Conservation (phyloP, 768 basidiomycete genomes). For the Suillus fuscotomentosus region DNA sequence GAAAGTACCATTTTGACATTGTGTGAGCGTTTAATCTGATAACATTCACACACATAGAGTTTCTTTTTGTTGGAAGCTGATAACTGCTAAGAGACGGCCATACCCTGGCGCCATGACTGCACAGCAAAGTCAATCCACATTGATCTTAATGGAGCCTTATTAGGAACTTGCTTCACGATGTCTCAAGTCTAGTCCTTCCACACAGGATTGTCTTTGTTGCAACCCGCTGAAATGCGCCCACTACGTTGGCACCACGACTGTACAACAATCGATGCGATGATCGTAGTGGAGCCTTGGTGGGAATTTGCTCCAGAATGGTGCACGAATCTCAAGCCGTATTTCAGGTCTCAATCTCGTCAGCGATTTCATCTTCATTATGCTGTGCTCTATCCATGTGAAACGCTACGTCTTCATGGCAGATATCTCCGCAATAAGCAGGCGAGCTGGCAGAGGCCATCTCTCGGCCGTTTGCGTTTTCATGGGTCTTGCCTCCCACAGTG, state of each 20-base stretch:
- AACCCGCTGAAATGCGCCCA: not conserved
- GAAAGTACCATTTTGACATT: not conserved
- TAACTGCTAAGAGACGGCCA: not conserved
- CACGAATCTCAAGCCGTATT: not conserved
- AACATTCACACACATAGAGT: slow-evolving; percentile 1
- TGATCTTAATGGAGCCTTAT: not conserved
- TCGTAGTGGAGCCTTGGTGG: not conserved
- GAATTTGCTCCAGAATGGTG: not conserved
- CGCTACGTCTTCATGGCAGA: not conserved
- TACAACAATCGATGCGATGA: not conserved
- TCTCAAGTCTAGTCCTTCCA: not conserved
- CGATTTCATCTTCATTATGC: not conserved
- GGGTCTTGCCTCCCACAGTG: not conserved
- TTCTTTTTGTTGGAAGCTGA: not conserved
- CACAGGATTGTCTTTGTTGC: not conserved
- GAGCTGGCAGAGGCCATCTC: not conserved
- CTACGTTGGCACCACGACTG: not conserved
- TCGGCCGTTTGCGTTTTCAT: not conserved
- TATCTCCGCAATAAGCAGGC: not conserved
- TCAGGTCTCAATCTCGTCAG: not conserved
- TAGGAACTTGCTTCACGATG: not conserved
- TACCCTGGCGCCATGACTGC: not conserved
- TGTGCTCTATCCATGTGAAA: not conserved
- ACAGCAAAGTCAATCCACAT: not conserved
- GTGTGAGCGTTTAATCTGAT: not conserved